Evolutionary conservation across 2,329 filamentous ascomycete species (phyloP).

Genomic region (Drechslerella coelobrocha): DNA sequence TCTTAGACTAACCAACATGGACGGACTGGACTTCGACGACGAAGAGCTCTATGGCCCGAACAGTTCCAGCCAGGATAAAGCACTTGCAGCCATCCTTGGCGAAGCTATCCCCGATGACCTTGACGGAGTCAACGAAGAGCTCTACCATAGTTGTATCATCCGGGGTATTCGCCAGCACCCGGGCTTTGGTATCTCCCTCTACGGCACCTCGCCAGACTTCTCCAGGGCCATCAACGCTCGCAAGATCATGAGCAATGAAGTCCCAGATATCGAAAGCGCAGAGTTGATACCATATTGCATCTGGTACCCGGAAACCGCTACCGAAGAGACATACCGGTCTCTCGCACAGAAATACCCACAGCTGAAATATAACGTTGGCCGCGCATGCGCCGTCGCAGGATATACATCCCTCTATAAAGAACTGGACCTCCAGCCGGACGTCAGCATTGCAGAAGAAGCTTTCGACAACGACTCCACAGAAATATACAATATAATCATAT

Average conservation of each 20-base stretch:
- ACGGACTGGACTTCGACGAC: no score
- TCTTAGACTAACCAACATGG: no score
- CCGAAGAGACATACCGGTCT: slow-evolving; percentile 57
- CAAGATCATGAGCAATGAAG: slow-evolving; percentile 57
- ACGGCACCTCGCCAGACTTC: background rate
- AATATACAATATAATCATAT: slow-evolving; percentile 58
- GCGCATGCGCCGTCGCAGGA: slow-evolving; percentile 59
- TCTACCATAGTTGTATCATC: background rate
- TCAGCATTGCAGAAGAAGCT: slow-evolving; percentile 60
- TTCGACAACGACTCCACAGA: slow-evolving; percentile 53
- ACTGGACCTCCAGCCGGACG: slow-evolving; percentile 59
- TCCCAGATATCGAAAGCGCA: slow-evolving; percentile 55
- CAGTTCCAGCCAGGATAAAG: background rate
- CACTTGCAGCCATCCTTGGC: background rate
- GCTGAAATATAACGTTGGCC: slow-evolving; percentile 59
- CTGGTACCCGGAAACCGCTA: slow-evolving; percentile 59
- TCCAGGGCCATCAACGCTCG: slow-evolving; percentile 56
- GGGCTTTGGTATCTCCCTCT: background rate
- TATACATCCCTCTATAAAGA: slow-evolving; percentile 58
- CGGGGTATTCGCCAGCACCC: slow-evolving; percentile 1
- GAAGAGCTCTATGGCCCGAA: no score
- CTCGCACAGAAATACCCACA: slow-evolving; percentile 56
- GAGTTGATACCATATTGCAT: slow-evolving; percentile 59
- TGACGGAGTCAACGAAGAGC: background rate
- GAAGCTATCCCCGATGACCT: background rate